phyloP scores from a whole-genome alignment of 352 stramenopile genomes.

The Phytophthora brassicae region DNA sequence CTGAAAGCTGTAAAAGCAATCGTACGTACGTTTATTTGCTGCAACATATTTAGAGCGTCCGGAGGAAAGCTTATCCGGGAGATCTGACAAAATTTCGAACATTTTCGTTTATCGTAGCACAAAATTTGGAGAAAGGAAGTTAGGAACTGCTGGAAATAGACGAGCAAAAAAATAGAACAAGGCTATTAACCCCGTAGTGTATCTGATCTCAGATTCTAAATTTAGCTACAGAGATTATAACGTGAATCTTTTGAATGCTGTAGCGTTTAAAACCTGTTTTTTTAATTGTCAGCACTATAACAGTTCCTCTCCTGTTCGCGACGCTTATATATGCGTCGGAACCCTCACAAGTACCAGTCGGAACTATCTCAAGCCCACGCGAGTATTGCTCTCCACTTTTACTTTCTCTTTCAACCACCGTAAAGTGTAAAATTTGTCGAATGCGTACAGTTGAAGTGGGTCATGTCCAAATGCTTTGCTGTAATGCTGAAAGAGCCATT shows the following conservation, averaged over 20 bases:
- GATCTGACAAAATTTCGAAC: slow-evolving; percentile 17
- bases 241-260: no score
- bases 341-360: background rate
- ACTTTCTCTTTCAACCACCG: slow-evolving; percentile 35
- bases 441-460: slow-evolving; percentile 34
- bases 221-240: no score
- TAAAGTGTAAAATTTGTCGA: slow-evolving; percentile 41
- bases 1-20: no score
- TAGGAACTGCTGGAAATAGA: background rate
- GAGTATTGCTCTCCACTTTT: slow-evolving; percentile 5
- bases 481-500: slow-evolving; percentile 41
- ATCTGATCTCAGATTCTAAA: no score
- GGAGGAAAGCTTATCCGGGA: slow-evolving; percentile 19
- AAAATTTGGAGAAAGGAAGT: slow-evolving; percentile 18
- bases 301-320: background rate
- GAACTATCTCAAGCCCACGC: slow-evolving; percentile 3
- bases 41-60: background rate
- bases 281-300: no score
- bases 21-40: no score
- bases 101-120: slow-evolving; percentile 11
- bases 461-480: slow-evolving; percentile 28
- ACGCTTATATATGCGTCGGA: slow-evolving; percentile 23
- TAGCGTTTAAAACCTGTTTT: no score
- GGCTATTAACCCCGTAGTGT: no score
- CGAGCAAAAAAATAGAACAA: background rate